A percentile compares a stretch with the other conserved stretches of the same genome.
Evolutionary conservation across 1,139 yeast species (phyloP).

Genomic region (Eremothecium cymbalariae): DNA sequence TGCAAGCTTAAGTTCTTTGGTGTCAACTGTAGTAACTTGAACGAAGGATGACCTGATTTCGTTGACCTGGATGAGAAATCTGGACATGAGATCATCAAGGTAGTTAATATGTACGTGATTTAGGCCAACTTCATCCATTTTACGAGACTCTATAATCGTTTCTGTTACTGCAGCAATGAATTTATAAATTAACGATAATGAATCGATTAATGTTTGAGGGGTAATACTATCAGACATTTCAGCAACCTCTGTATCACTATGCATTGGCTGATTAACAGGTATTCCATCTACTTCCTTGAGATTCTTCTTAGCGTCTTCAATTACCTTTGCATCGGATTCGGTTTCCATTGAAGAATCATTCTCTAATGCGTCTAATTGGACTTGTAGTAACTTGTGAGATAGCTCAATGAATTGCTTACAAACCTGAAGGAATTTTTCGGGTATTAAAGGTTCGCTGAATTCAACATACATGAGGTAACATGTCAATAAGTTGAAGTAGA

Average conservation of each 20-base stretch:
- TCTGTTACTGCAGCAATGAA: slow-evolving; percentile 20
- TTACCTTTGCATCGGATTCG: slow-evolving; percentile 5
- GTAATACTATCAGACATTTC: slow-evolving; percentile 27
- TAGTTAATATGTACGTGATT: slow-evolving; percentile 20
- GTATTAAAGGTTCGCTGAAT: slow-evolving; percentile 9
- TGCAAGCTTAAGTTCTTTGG: slow-evolving; percentile 12
- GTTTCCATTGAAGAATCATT: slow-evolving; percentile 8
- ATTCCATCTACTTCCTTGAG: slow-evolving; percentile 14
- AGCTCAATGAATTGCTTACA: slow-evolving; percentile 13
- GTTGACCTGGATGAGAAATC: slow-evolving; percentile 16
- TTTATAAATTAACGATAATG: slow-evolving; percentile 18
- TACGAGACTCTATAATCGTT: slow-evolving; percentile 13
- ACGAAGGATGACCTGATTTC: slow-evolving; percentile 12
- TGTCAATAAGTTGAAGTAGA: slow-evolving; percentile 26
- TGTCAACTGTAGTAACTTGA: slow-evolving; percentile 6
- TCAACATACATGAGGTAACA: slow-evolving; percentile 25
- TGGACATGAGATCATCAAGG: slow-evolving; percentile 15
- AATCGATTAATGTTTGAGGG: slow-evolving; percentile 19
- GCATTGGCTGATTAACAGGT: slow-evolving; percentile 5
- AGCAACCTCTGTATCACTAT: slow-evolving; percentile 14
- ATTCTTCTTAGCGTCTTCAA: not conserved
- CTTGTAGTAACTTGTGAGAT: slow-evolving; percentile 12
- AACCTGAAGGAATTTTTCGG: slow-evolving; percentile 15
- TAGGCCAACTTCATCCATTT: slow-evolving; percentile 5
- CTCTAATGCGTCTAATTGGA: slow-evolving; percentile 19